These are phyloP conservation scores for Hanseniaspora thailandica DNA, from an alignment of 805 yeast genomes.

Conservation along the genomic window DNA sequence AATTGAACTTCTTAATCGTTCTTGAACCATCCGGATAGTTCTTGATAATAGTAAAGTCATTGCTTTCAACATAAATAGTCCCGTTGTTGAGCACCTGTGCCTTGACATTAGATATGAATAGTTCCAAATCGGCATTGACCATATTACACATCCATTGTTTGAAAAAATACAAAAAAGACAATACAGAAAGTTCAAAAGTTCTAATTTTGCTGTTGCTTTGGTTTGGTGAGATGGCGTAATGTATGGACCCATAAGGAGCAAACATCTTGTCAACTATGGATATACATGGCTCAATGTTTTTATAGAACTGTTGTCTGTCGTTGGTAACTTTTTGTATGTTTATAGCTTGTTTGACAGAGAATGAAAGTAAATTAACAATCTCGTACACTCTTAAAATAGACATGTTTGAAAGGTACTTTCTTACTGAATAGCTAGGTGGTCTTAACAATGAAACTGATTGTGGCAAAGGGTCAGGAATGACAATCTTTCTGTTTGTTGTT, in stretches of 20 bases:
- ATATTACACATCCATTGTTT: slow-evolving; percentile 44
- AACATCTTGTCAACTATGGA: slow-evolving; percentile 37
- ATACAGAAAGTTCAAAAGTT: slow-evolving; percentile 52
- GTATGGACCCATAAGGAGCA: slow-evolving; percentile 38
- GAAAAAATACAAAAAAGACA: slow-evolving; percentile 54
- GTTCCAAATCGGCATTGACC: slow-evolving; percentile 37
- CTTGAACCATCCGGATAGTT: slow-evolving; percentile 61
- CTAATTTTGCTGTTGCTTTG: slow-evolving; percentile 34
- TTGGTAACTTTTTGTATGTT: slow-evolving; percentile 27
- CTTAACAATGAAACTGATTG: slow-evolving; percentile 14
- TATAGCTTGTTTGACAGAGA: slow-evolving; percentile 16
- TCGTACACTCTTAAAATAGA: slow-evolving; percentile 43
- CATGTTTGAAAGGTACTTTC: slow-evolving; percentile 36
- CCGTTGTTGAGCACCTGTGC: slow-evolving; percentile 46
- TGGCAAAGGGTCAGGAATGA: slow-evolving; percentile 15
- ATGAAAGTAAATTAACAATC: slow-evolving; percentile 34
- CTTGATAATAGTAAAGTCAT: slow-evolving; percentile 38
- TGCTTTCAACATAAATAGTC: slow-evolving; percentile 42
- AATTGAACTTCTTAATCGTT: slow-evolving; percentile 48
- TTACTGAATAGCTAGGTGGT: slow-evolving; percentile 23
- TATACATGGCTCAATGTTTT: slow-evolving; percentile 25
- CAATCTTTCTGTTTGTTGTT: background rate
- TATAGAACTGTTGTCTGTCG: slow-evolving; percentile 39
- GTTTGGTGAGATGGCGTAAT: slow-evolving; percentile 34
- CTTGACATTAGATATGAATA: slow-evolving; percentile 34